These are phyloP conservation scores for Diaporthe ilicicola DNA, from an alignment of 2,329 filamentous ascomycete genomes.

Conservation along the genomic window DNA sequence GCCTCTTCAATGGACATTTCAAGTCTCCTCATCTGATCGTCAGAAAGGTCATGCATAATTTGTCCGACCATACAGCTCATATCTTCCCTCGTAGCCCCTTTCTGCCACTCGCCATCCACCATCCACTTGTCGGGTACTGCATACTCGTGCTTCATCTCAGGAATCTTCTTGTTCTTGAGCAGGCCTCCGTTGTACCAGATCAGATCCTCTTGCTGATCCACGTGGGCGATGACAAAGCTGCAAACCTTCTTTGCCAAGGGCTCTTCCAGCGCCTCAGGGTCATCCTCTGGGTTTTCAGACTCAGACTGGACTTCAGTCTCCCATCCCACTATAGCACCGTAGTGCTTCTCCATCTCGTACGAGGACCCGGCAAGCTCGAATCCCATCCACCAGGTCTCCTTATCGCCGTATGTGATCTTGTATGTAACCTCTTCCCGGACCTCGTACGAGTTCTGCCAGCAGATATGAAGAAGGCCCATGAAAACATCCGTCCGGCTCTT, in stretches of 20 bases:
- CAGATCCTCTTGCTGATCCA: slow-evolving; percentile 47
- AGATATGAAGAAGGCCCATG: slow-evolving; percentile 49
- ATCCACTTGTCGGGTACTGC: slow-evolving; percentile 50
- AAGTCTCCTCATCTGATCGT: slow-evolving; percentile 25
- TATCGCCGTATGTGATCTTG: slow-evolving; percentile 52
- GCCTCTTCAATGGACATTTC: slow-evolving; percentile 35
- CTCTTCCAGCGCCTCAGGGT: not conserved
- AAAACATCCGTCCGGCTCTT: slow-evolving; percentile 49
- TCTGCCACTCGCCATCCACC: slow-evolving; percentile 49
- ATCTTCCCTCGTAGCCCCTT: slow-evolving; percentile 43
- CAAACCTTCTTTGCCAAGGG: slow-evolving; percentile 41
- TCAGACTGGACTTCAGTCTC: slow-evolving; percentile 1
- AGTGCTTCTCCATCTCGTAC: slow-evolving; percentile 52
- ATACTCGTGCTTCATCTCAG: slow-evolving; percentile 40
- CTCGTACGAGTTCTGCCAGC: slow-evolving; percentile 53
- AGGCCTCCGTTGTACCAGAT: slow-evolving; percentile 55
- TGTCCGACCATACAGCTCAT: slow-evolving; percentile 49
- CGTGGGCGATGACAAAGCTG: slow-evolving; percentile 52
- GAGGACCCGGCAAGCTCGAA: slow-evolving; percentile 49
- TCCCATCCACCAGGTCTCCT: slow-evolving; percentile 56
- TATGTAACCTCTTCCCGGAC: slow-evolving; percentile 53
- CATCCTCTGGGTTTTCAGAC: not conserved
- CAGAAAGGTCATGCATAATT: slow-evolving; percentile 20
- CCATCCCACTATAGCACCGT: slow-evolving; percentile 52
- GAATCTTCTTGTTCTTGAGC: slow-evolving; percentile 48